A percentile compares a stretch with the other conserved stretches of the same genome.
Conservation (phyloP, 257 asterid genomes). For the Solanum appendiculatum region DNA sequence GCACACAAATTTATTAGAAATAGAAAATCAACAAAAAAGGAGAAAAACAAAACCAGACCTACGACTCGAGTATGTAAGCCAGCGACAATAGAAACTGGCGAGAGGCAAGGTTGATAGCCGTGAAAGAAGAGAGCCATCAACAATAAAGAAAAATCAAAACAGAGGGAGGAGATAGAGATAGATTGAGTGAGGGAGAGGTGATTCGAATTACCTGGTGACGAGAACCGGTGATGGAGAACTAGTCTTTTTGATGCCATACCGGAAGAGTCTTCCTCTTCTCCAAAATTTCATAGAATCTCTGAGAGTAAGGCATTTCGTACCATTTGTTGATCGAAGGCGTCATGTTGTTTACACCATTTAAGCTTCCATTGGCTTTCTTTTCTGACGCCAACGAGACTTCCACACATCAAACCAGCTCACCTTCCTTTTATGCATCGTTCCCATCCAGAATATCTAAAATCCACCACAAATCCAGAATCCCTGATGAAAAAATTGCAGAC, state of each 20-base stretch:
- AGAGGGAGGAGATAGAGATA: background rate
- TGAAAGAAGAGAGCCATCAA: background rate
- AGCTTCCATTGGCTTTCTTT: slow-evolving; percentile 28
- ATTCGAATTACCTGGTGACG: background rate
- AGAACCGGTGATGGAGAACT: background rate
- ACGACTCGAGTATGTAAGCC: background rate
- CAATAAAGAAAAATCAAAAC: background rate
- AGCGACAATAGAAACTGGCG: background rate
- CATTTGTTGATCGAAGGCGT: slow-evolving; percentile 39
- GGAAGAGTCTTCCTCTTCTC: slow-evolving; percentile 83
- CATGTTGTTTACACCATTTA: slow-evolving; percentile 1
- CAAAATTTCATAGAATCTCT: slow-evolving; percentile 63
- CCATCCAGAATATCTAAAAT: slow-evolving; percentile 26
- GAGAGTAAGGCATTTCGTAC: slow-evolving; percentile 60
- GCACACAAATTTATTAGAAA: background rate
- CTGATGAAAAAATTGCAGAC: background rate
- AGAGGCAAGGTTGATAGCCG: background rate
- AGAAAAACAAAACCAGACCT: background rate
- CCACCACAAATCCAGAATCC: background rate
- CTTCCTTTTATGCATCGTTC: slow-evolving; percentile 83
- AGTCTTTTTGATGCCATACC: slow-evolving; percentile 53
- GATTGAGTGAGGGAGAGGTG: background rate
- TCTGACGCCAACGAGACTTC: slow-evolving; percentile 41
- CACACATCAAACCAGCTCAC: slow-evolving; percentile 92
- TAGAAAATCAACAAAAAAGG: background rate